Conservation (phyloP, 2,329 filamentous ascomycete species). For the Aureobasidium uvarum region DNA sequence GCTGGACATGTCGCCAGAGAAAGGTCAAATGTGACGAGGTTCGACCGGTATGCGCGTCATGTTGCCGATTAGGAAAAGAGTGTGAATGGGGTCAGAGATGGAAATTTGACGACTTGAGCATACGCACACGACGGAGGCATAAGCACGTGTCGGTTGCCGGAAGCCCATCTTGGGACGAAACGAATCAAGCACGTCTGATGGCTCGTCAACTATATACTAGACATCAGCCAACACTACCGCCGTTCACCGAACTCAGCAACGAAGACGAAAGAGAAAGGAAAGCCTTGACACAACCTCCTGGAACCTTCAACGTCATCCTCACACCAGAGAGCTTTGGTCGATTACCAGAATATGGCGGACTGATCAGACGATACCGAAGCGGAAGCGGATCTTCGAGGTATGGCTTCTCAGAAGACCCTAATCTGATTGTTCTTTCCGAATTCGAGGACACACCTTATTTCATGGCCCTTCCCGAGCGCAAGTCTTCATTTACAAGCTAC, state of each 20-base stretch:
- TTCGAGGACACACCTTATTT: slow-evolving; percentile 25
- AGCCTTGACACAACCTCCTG: slow-evolving; percentile 51
- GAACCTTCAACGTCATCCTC: slow-evolving; percentile 56
- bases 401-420: slow-evolving; percentile 6
- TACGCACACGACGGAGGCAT: slow-evolving; percentile 36
- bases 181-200: slow-evolving; percentile 46
- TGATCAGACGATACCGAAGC: slow-evolving; percentile 11
- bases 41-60: slow-evolving; percentile 57
- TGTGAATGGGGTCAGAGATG: slow-evolving; percentile 58
- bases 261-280: slow-evolving; percentile 60
- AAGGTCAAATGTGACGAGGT: slow-evolving; percentile 57
- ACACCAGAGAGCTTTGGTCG: slow-evolving; percentile 55
- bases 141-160: slow-evolving; percentile 49
- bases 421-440: slow-evolving; percentile 18
- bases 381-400: neutral
- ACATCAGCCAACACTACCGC: slow-evolving; percentile 45
- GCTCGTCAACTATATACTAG: slow-evolving; percentile 16
- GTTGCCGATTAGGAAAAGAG: slow-evolving; percentile 54
- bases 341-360: slow-evolving; percentile 50
- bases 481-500: neutral
- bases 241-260: slow-evolving; percentile 52
- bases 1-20: slow-evolving; percentile 23
- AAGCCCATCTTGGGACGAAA: slow-evolving; percentile 58
- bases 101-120: slow-evolving; percentile 41
- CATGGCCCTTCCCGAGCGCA: slow-evolving; percentile 16